Base-by-base conservation (phyloP, 2,329 filamentous ascomycete genomes). In the Scedosporium apiospermum region DNA sequence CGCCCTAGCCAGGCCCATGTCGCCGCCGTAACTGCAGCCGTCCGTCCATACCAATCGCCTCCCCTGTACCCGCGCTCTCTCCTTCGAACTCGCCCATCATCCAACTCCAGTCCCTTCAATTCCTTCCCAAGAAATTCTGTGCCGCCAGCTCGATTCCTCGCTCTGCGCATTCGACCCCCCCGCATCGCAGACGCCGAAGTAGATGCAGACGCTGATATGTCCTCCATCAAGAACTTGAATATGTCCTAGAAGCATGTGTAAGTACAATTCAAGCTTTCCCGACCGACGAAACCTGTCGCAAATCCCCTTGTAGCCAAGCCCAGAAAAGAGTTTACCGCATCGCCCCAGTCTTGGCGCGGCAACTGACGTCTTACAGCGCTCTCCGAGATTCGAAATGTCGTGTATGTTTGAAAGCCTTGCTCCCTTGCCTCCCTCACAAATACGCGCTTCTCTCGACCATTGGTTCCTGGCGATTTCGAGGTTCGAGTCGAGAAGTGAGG, bases 301-400 rank as follows among this genome's bases (percentile, higher is more conserved):
- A 26, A 44, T 23, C 34, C 44, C 38, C 34, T 30, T 27, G 30
- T 16, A 44, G 42, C 57, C 46, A 55, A 53, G 55, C 55, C 38
- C 57, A 21, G 27, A 57, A 44, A 44, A 30, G 21, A 62, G 58
- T 30, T 44, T 26, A 51, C 55, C 55, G 51, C 61, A 51, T 30
- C 44, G n/a, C 42, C 55, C 57, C 57, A 12, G 42, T 60, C 61
- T 63, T 63, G 61, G 61, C 61, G 57, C 61, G 61, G 61, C 61
- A 71, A 72, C 74, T 75, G 69, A 72, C 70, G 67, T 72, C 66
- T 71, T 64, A 68, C 71, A 80, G 78, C 78, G 73, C 77, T 80
- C 72, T 73, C 73, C 71, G 74, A 78, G 73, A 75, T 80, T 73
- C 75, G 75, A 75, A 80, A 80, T 78, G 76, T 75, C 72, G 76